phyloP scores from a whole-genome alignment of 352 stramenopile genomes.

The Globisporangium rhizosaccharum region DNA sequence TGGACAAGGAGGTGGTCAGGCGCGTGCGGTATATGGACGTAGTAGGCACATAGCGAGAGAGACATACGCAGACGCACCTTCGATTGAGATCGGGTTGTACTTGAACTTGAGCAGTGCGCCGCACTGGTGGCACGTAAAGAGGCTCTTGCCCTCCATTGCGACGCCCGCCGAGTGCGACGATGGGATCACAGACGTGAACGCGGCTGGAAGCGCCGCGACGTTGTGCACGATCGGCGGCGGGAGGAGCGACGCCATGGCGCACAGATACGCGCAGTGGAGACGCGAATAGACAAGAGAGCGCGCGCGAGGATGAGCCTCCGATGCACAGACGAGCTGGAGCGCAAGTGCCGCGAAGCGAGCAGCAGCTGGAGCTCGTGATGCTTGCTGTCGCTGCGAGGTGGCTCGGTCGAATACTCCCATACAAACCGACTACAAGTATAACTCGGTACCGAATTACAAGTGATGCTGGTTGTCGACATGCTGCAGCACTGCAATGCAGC shows the following conservation, averaged over 20 bases:
- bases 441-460: too few species aligned
- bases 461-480: neutral
- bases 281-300: too few species aligned
- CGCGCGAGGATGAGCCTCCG: too few species aligned
- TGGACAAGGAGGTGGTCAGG: neutral
- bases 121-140: conserved; percentile 74
- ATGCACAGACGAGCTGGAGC: neutral
- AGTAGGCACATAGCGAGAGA: neutral
- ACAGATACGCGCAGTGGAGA: too few species aligned
- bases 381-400: too few species aligned
- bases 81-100: conserved; percentile 50
- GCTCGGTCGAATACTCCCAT: too few species aligned
- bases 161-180: conserved; percentile 18
- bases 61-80: conserved; percentile 19
- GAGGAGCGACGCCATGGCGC: conserved; percentile 13
- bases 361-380: neutral
- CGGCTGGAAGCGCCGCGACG: conserved; percentile 8
- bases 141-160: conserved; percentile 67
- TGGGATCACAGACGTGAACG: conserved; percentile 11
- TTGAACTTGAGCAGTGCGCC: conserved; percentile 69
- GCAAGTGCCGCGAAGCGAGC: neutral
- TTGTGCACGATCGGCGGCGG: conserved; percentile 16
- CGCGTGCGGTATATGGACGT: neutral
- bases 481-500: neutral
- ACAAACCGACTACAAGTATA: too few species aligned